These are phyloP conservation scores for Aspergillus sp. DNA, from an alignment of 2,329 filamentous ascomycete genomes.

Conservation along the genomic window DNA sequence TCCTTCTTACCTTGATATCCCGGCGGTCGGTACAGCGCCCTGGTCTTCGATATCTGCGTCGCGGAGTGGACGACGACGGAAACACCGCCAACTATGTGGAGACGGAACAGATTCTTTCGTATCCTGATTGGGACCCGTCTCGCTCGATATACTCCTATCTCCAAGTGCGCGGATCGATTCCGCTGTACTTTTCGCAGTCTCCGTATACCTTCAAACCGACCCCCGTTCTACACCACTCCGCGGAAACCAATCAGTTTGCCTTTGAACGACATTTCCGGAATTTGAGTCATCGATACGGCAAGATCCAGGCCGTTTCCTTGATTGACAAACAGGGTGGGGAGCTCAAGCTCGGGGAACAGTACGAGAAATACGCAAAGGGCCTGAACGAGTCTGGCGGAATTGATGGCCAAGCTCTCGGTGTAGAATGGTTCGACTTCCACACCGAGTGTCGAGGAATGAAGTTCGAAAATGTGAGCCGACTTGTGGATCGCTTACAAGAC, in stretches of 20 bases:
- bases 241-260: conserved; percentile 73
- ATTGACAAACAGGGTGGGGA: conserved; percentile 89
- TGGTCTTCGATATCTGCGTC: conserved; percentile 83
- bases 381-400: conserved; percentile 64
- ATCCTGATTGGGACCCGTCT: conserved; percentile 61
- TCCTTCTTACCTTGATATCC: conserved; percentile 88
- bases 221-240: conserved; percentile 77
- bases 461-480: conserved; percentile 85
- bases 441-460: conserved; percentile 91
- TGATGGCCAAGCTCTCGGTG: conserved; percentile 57
- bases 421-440: conserved; percentile 99
- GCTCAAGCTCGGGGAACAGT: conserved; percentile 73
- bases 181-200: conserved; percentile 90
- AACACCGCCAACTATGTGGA: conserved; percentile 88
- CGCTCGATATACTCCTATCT: conserved; percentile 76
- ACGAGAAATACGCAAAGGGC: conserved; percentile 64
- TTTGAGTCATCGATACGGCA: conserved; percentile 68
- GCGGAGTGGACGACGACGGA: conserved; percentile 87
- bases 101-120: conserved; percentile 88
- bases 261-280: conserved; percentile 77
- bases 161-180: conserved; percentile 87
- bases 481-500: conserved; percentile 68
- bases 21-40: conserved; percentile 81
- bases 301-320: conserved; percentile 75
- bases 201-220: conserved; percentile 90